A percentile compares a stretch with the other conserved stretches of the same genome.
These are phyloP conservation scores for Trichophyton benhamiae DNA, from an alignment of 2,329 filamentous ascomycete species.

Conservation along the genomic window DNA sequence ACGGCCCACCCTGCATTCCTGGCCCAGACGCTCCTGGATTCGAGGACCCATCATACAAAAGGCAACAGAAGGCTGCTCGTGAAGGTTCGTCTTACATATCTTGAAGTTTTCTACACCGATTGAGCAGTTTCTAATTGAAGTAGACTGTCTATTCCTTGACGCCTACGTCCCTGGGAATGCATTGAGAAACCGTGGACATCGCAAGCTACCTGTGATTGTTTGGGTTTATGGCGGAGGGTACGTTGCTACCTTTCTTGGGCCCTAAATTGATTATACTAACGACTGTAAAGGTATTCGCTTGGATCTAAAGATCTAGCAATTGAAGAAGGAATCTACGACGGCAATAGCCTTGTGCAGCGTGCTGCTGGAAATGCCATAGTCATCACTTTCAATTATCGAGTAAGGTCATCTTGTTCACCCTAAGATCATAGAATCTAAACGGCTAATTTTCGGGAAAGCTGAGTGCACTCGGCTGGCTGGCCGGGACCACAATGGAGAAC, in stretches of 20 bases:
- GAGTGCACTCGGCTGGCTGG: slow-evolving; percentile 20
- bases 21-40: slow-evolving; percentile 19
- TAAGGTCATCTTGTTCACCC: slow-evolving; percentile 30
- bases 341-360: neutral
- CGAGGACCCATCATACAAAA: neutral
- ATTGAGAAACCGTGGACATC: neutral
- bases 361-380: neutral
- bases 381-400: slow-evolving; percentile 1
- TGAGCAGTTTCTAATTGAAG: slow-evolving; percentile 14
- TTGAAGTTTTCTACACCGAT: neutral
- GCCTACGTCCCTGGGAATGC: slow-evolving; percentile 36
- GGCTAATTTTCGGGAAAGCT: slow-evolving; percentile 32
- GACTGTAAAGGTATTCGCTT: neutral
- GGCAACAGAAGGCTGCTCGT: neutral
- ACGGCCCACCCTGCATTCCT: slow-evolving; percentile 24
- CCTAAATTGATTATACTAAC: neutral
- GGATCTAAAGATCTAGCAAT: neutral
- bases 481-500: slow-evolving; percentile 1
- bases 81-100: neutral
- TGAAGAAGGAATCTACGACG: slow-evolving; percentile 1
- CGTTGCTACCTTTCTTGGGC: neutral
- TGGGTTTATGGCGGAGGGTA: slow-evolving; percentile 4
- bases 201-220: neutral
- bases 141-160: slow-evolving; percentile 42
- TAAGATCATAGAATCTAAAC: slow-evolving; percentile 38